These are phyloP conservation scores for Limnanthes douglasii DNA, from an alignment of 345 rosid species.

Conservation along the genomic window DNA sequence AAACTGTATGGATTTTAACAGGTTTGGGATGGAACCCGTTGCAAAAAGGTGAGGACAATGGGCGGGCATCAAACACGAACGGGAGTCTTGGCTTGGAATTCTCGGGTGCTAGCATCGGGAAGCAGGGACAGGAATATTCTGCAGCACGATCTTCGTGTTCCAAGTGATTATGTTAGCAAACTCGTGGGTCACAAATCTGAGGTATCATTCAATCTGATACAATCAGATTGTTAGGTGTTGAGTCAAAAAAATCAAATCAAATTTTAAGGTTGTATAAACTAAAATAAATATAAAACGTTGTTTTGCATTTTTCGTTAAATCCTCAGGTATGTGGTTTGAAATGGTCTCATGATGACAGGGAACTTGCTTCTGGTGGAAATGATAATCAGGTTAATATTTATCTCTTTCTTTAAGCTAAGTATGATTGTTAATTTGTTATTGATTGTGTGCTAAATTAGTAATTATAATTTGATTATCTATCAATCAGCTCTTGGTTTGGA, in stretches of 20 bases:
- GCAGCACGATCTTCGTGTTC: constrained; percentile 89
- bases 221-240: too few species aligned
- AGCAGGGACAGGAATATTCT: constrained; percentile 89
- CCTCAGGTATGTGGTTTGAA: constrained; percentile 72
- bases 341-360: constrained; percentile 96
- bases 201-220: constrained; percentile 12
- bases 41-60: constrained; percentile 78
- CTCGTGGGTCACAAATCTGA: constrained; percentile 93
- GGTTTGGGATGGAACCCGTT: constrained; percentile 94
- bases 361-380: constrained; percentile 97
- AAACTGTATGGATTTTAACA: constrained; percentile 3
- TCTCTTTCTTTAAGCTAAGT: constrained; percentile 1
- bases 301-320: not conserved
- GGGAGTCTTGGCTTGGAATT: constrained; percentile 94
- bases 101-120: constrained; percentile 74
- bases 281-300: too few species aligned
- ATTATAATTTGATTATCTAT: too few species aligned
- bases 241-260: too few species aligned
- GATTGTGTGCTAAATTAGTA: not conserved
- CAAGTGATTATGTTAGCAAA: constrained; percentile 52
- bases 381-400: constrained; percentile 72
- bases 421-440: not conserved
- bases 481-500: constrained; percentile 91
- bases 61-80: constrained; percentile 94
- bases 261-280: too few species aligned